phyloP scores from a whole-genome alignment of 1,284 basidiomycete species.

The Cutaneotrichosporon spelunceum region DNA sequence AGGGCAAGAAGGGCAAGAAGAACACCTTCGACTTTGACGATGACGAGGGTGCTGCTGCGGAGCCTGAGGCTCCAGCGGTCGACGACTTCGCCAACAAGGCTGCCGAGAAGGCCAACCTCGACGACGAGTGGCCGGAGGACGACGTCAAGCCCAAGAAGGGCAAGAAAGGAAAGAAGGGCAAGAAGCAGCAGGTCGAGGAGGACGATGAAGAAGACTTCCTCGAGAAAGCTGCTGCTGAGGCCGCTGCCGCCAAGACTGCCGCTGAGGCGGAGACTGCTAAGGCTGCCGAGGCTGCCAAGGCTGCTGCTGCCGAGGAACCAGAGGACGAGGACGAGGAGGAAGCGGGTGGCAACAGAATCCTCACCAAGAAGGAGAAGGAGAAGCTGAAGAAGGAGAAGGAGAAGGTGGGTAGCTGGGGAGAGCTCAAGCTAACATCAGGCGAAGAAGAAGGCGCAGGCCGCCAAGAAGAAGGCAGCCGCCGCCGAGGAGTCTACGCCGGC shows the following conservation, averaged over 20 bases:
- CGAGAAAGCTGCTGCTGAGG: slow-evolving; percentile 54
- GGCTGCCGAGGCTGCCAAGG: slow-evolving; percentile 64
- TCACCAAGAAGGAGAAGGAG: slow-evolving; percentile 91
- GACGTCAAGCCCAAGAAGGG: slow-evolving; percentile 55
- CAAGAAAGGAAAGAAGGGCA: slow-evolving; percentile 48
- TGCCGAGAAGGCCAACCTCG: slow-evolving; percentile 25
- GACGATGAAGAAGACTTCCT: slow-evolving; percentile 40
- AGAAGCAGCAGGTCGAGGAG: slow-evolving; percentile 42
- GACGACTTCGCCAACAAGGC: slow-evolving; percentile 43
- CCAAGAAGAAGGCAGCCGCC: slow-evolving; percentile 66
- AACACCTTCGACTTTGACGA: slow-evolving; percentile 20
- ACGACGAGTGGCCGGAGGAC: slow-evolving; percentile 52
- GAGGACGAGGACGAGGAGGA: slow-evolving; percentile 64
- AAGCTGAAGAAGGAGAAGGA: slow-evolving; percentile 90
- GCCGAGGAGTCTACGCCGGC: slow-evolving; percentile 25
- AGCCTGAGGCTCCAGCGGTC: slow-evolving; percentile 41
- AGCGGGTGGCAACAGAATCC: slow-evolving; percentile 68
- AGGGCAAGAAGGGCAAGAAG: slow-evolving; percentile 51
- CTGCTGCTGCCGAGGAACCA: slow-evolving; percentile 62
- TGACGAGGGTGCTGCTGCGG: slow-evolving; percentile 32
- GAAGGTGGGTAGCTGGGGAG: slow-evolving; percentile 59
- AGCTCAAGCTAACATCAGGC: slow-evolving; percentile 57
- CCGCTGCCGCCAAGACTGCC: slow-evolving; percentile 31
- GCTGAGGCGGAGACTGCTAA: slow-evolving; percentile 50
- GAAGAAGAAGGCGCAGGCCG: slow-evolving; percentile 90